These are phyloP conservation scores for Amylostereum chailletii DNA, from an alignment of 1,284 basidiomycete species.

Conservation along the genomic window DNA sequence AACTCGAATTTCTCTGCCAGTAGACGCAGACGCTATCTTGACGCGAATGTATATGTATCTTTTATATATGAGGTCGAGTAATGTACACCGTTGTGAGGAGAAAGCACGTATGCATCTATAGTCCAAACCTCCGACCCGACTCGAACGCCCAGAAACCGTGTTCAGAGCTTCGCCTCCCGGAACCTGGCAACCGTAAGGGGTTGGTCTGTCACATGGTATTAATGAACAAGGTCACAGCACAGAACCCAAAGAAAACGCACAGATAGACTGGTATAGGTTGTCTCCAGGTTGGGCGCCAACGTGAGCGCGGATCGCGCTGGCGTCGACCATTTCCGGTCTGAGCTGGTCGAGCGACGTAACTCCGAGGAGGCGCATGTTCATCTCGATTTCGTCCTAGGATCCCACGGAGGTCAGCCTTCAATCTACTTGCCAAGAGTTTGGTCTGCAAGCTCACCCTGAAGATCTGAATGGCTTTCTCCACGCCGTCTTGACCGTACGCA, in stretches of 20 bases:
- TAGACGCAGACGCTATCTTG: too few relatives aligned
- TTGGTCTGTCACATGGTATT: too few relatives aligned
- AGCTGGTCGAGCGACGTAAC: conserved; percentile 73
- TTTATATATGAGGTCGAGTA: too few relatives aligned
- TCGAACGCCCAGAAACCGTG: too few relatives aligned
- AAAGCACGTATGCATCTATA: too few relatives aligned
- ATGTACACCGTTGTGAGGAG: too few relatives aligned
- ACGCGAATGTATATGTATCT: too few relatives aligned
- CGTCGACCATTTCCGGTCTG: conserved; percentile 84
- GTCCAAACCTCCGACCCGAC: too few relatives aligned
- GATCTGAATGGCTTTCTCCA: conserved; percentile 72
- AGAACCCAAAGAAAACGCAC: conserved; percentile 35
- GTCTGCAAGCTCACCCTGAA: conserved; percentile 46
- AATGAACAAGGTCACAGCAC: too few relatives aligned
- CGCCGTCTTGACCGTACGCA: conserved; percentile 78
- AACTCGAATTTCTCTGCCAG: too few relatives aligned
- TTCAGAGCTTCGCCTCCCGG: too few relatives aligned
- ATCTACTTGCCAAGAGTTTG: conserved; percentile 7
- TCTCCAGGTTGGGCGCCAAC: conserved; percentile 59
- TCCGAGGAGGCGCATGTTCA: conserved; percentile 86
- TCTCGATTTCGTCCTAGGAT: conserved; percentile 84
- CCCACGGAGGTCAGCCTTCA: conserved; percentile 2
- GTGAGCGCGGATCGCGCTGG: conserved; percentile 56
- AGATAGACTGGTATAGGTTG: conserved; percentile 70
- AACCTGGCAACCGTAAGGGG: too few relatives aligned